These are phyloP conservation scores for Pyrenopolyporus hunteri DNA, from an alignment of 495 filamentous ascomycete species.

Conservation along the genomic window DNA sequence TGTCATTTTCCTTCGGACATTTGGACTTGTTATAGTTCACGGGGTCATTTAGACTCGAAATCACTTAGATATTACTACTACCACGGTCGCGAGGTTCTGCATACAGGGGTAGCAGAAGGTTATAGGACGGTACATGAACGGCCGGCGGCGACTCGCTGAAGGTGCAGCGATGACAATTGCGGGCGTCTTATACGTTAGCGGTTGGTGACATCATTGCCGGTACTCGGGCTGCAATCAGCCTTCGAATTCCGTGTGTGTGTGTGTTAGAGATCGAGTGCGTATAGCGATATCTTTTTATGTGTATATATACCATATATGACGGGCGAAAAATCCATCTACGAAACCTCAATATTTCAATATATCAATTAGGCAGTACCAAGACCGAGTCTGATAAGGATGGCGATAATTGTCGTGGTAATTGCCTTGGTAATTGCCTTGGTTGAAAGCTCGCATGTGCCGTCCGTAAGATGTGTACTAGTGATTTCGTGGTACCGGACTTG, in stretches of 20 bases:
- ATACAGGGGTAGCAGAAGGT: slow-evolving; percentile 2
- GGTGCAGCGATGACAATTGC: neutral
- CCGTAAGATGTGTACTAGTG: no score
- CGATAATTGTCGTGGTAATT: no score
- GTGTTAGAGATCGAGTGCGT: slow-evolving; percentile 11
- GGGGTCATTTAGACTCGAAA: no score
- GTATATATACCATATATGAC: slow-evolving; percentile 7
- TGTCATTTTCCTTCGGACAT: slow-evolving; percentile 5
- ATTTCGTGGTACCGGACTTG: no score
- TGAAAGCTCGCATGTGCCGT: no score
- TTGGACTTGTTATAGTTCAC: no score
- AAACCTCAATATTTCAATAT: no score
- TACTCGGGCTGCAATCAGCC: slow-evolving; percentile 4
- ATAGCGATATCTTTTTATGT: slow-evolving; percentile 35
- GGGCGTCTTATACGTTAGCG: neutral
- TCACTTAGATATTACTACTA: slow-evolving; percentile 12
- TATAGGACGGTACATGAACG: slow-evolving; percentile 2
- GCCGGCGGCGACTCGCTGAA: slow-evolving; percentile 6
- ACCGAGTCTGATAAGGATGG: no score
- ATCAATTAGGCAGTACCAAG: no score
- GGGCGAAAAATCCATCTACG: neutral
- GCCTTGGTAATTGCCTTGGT: no score
- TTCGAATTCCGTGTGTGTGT: slow-evolving; percentile 13
- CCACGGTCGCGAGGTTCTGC: slow-evolving; percentile 17
- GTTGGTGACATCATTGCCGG: slow-evolving; percentile 18